A percentile compares a stretch with the other conserved stretches of the same genome.
phyloP scores from a whole-genome alignment of 2,329 filamentous ascomycete species.

The Diaporthe sp. region DNA sequence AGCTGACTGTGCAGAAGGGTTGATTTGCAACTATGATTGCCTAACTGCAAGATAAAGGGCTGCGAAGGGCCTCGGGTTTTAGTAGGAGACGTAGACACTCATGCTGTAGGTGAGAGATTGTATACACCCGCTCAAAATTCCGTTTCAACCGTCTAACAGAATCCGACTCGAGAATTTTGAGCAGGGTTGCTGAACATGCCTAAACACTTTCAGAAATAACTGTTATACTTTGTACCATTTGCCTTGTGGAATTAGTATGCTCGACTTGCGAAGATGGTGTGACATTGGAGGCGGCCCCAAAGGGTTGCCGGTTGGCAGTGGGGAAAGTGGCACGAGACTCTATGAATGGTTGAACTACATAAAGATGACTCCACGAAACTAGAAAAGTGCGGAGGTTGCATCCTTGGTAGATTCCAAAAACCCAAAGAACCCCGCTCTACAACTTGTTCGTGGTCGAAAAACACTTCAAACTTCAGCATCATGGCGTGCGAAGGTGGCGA shows the following conservation, averaged over 20 bases:
- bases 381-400: background rate
- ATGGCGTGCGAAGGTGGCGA: background rate
- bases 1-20: background rate
- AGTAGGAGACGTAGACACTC: background rate
- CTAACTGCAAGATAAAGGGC: background rate
- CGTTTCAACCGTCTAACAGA: accelerated
- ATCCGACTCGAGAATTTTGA: background rate
- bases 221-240: background rate
- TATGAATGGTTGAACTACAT: background rate
- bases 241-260: background rate
- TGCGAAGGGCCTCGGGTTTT: too few species aligned
- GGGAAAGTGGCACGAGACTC: slow-evolving; percentile 16
- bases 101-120: too few species aligned
- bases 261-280: background rate
- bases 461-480: background rate
- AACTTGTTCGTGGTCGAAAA: background rate
- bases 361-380: background rate
- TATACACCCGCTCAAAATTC: background rate
- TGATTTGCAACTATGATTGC: background rate
- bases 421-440: slow-evolving; percentile 4
- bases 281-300: background rate
- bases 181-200: background rate
- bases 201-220: background rate
- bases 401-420: background rate
- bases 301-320: background rate